Base-by-base conservation (phyloP, 306 rosid genomes). In the Cucumis cinereus region DNA sequence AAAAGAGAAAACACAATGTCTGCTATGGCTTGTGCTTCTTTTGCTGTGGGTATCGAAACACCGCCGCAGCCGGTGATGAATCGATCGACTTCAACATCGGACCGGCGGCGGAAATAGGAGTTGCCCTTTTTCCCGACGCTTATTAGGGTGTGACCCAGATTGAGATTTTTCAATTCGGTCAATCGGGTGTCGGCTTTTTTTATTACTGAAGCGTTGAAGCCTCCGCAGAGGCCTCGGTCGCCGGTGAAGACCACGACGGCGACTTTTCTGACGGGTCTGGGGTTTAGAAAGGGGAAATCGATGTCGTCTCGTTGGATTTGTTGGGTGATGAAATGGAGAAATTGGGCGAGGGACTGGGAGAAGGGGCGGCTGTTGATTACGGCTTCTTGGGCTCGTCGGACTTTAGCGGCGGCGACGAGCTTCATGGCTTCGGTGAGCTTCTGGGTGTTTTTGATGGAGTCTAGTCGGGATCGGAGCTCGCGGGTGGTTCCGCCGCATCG, bases 361-460 rank as follows among this genome's bases (percentile, higher is more conserved):
- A 92, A 92, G 76, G 96, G 96, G 36, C 96, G 84, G 43, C 89
- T 84, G 55, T 75, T 90, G 73, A 92, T 81, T 64, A 90, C 96
- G 9, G 91, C 96, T 56, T 92, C 96, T 77, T 88, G 97, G 8
- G 96, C 96, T 73, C 93, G 84, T 4, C 96, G 92, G 50, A 92
- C 88, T 60, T 85, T 84, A 7, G 97, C 92, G 1, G 88, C 93
- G n/a, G 97, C 78, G 7, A 92, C 92, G 0, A 92, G 90, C 78
- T 83, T 92, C 96, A 92, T 90, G 30, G 93, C 90, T 73, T 90
- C 92, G 17, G 93, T 88, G 84, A 92, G 86, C 79, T 88, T 92
- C 36, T 83, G 92, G 12, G 86, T 88, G 78, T 62, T 88, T 64
- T 84, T 84, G 14, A 90, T 77, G 5, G 89, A 24, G 11, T 77